Percentiles rank a stretch among this genome's conserved stretches.
Conservation (phyloP, 768 basidiomycete species). For the Boletus sensibilis region DNA sequence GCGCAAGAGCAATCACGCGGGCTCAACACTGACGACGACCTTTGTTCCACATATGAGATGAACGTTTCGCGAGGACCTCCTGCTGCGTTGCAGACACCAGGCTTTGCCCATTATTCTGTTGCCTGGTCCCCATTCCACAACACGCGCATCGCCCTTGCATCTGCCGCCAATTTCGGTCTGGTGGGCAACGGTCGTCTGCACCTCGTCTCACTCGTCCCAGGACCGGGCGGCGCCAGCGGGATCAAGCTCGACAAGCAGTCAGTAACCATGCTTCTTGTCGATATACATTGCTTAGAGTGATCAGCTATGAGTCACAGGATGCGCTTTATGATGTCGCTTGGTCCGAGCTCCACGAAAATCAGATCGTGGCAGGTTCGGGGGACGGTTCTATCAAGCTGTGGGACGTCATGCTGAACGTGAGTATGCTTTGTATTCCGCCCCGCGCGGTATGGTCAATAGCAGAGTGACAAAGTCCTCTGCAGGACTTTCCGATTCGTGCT, state of each 20-base stretch:
- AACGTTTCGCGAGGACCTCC: slow-evolving; percentile 40
- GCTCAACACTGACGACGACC: not conserved
- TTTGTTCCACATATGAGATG: slow-evolving; percentile 33
- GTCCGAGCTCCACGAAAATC: slow-evolving; percentile 95
- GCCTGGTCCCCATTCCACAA: slow-evolving; percentile 88
- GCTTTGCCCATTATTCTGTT: slow-evolving; percentile 78
- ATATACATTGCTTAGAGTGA: slow-evolving; percentile 7
- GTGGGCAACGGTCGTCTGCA: slow-evolving; percentile 94
- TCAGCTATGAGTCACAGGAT: slow-evolving; percentile 86
- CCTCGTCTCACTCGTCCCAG: slow-evolving; percentile 52
- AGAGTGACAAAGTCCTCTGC: slow-evolving; percentile 31
- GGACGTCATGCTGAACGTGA: slow-evolving; percentile 85
- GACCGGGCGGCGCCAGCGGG: slow-evolving; percentile 42
- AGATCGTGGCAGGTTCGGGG: slow-evolving; percentile 84
- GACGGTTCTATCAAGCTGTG: slow-evolving; percentile 89
- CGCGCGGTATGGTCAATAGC: slow-evolving; percentile 14
- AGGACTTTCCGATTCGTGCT: slow-evolving; percentile 86
- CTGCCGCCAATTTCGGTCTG: slow-evolving; percentile 90
- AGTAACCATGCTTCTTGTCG: slow-evolving; percentile 30
- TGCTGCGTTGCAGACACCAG: slow-evolving; percentile 65
- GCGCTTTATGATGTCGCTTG: slow-evolving; percentile 89
- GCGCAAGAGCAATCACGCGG: not conserved
- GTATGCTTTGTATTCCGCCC: slow-evolving; percentile 7
- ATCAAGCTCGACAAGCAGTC: slow-evolving; percentile 68
- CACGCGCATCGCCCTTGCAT: slow-evolving; percentile 71